Evolutionary conservation across 1,284 basidiomycete genomes (phyloP).

Genomic region (Hemileia vastatrix): DNA sequence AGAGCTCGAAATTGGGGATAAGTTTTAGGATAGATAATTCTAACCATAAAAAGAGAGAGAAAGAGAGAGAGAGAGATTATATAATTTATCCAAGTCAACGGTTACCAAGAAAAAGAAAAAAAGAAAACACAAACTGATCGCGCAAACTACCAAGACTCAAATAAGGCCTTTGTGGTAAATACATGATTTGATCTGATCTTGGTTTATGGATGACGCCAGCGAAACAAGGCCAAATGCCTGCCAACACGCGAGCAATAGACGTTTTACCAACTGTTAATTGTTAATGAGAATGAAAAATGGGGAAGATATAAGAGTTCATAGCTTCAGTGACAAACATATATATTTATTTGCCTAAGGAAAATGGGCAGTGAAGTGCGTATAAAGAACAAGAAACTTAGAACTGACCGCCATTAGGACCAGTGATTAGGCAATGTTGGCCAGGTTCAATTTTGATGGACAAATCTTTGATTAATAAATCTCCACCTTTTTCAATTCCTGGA

Average conservation of each 20-base stretch:
- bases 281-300: too few relatives aligned
- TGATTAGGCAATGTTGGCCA: conserved; percentile 87
- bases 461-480: conserved; percentile 60
- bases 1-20: conserved; percentile 62
- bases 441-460: conserved; percentile 61
- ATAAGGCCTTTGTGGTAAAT: conserved; percentile 85
- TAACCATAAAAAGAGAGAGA: conserved; percentile 25
- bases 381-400: conserved; percentile 24
- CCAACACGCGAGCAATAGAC: conserved; percentile 77
- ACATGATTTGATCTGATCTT: conserved; percentile 59
- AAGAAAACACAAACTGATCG: conserved; percentile 59
- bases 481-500: conserved; percentile 50
- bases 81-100: conserved; percentile 38
- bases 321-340: conserved; percentile 5
- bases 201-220: conserved; percentile 46
- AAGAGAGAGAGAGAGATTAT: not conserved
- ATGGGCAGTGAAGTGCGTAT: not conserved
- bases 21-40: conserved; percentile 70
- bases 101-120: conserved; percentile 18
- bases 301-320: conserved; percentile 20
- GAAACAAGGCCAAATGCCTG: conserved; percentile 68
- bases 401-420: conserved; percentile 54
- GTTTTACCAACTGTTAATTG: conserved; percentile 68
- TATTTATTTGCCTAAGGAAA: not conserved
- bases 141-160: conserved; percentile 75